Base-by-base conservation (phyloP, 225 moss, liverwort and hornwort species). In the Physcomitrellopsis africana region DNA sequence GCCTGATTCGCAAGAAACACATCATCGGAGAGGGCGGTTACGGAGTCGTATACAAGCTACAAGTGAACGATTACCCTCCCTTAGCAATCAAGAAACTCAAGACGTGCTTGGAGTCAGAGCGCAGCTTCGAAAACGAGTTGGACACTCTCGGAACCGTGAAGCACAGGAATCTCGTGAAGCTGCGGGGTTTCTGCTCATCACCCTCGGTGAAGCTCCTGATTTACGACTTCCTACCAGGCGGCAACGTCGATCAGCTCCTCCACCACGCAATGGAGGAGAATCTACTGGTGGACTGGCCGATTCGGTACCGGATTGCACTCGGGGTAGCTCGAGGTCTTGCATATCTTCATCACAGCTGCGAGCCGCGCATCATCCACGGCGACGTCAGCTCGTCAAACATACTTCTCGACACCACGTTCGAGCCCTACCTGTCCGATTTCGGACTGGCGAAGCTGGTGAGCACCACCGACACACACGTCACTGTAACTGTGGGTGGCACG, bases 101-200 rank as follows among this genome's bases (percentile, higher is more conserved):
- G 26, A 3, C 65, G 3, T 79, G 80, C 66, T 54, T 80, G 6
- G 83, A 80, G 41, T 75, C 79, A 4, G 71, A 60, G 29, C 79
- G 76, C 11, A 69, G 80, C 45, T 83, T 83, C 55, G 83, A 83
- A 16, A 83, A 79, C 1, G 83, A 83, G 72, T 48, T 83, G 7
- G 79, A 80, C 19, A 83, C 83, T 26, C 71, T 83, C 3, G 83
- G 79, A 58, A 83, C 76, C 27, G 76, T 83, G 60, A 83, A 83
- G 60, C 83, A 80, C 27, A 45, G 72, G 14, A 83, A 83, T 22
- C 42, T 83, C 23, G 83, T 80, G 57, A 83, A 60, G 52, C 66
- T 83, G 10, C 66, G 76, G n/a, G 83, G 83, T 14, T 83, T 80
- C 26, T 83, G 80, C 61, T 80, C 76, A 10, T 80, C 80, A 43